Evolutionary conservation across 176 grass and related monocot species (phyloP).

Genomic region (Zoysia japonica): DNA sequence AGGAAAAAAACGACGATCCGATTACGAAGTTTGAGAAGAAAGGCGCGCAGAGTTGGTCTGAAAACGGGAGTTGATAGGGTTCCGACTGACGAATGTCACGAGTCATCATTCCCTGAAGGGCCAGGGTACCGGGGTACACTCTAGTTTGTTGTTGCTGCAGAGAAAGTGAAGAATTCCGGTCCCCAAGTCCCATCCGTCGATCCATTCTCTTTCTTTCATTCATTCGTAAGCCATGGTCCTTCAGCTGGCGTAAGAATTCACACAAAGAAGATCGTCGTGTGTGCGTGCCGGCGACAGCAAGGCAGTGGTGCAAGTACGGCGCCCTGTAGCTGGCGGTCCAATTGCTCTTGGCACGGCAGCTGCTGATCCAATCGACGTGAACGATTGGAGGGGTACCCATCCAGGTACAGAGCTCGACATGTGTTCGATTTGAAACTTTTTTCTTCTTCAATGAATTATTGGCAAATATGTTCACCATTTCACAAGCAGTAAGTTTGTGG

Average conservation of each 20-base stretch:
- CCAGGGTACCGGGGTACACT: background rate
- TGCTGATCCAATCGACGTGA: background rate
- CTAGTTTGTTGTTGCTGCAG: background rate
- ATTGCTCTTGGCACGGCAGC: background rate
- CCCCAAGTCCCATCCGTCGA: background rate
- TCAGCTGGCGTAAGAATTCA: background rate
- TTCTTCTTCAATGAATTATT: background rate
- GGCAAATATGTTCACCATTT: background rate
- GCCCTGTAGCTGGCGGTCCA: background rate
- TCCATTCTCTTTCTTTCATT: constrained; percentile 1
- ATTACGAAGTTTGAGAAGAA: background rate
- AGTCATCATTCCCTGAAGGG: background rate
- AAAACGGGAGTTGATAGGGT: background rate
- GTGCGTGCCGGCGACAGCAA: background rate
- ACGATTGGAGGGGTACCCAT: background rate
- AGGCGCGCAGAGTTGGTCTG: background rate
- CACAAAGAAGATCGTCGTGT: background rate
- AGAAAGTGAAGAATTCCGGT: constrained; percentile 2
- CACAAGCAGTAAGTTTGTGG: too few species aligned
- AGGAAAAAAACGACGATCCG: constrained; percentile 8
- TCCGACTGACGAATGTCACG: background rate
- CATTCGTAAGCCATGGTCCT: background rate
- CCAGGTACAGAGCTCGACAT: background rate
- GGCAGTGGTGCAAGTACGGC: background rate
- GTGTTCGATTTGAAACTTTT: background rate